Conservation (phyloP, 768 basidiomycete genomes). For the Agaricus bisporus region DNA sequence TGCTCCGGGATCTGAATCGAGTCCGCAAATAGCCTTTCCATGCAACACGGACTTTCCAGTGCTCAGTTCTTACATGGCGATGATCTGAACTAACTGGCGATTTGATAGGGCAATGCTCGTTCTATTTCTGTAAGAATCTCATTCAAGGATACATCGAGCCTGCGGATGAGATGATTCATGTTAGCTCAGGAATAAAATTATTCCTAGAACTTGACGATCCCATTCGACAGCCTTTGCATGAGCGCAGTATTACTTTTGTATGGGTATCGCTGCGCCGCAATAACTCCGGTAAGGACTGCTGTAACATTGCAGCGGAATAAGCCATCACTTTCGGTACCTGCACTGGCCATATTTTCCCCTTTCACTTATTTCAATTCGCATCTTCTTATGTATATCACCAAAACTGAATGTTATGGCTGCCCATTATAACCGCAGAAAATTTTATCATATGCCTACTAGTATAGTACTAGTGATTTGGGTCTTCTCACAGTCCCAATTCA, state of each 20-base stretch:
- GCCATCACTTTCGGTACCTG: too few relatives aligned
- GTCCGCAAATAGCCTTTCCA: conserved; percentile 66
- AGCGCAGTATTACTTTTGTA: conserved; percentile 62
- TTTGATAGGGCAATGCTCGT: conserved; percentile 48
- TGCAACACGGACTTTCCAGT: conserved; percentile 54
- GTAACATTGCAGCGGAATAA: not conserved
- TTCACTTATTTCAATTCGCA: not conserved
- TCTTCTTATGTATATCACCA: too few relatives aligned
- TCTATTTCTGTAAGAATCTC: conserved; percentile 50
- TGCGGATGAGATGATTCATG: conserved; percentile 40
- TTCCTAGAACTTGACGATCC: conserved; percentile 68
- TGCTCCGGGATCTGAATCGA: conserved; percentile 80
- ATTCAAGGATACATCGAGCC: conserved; percentile 72
- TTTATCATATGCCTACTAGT: too few relatives aligned
- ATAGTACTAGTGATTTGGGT: too few relatives aligned
- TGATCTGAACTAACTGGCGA: not conserved
- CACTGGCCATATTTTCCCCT: not conserved
- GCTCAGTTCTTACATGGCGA: not conserved
- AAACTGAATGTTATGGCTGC: too few relatives aligned
- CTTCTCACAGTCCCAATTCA: too few relatives aligned
- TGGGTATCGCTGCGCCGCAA: conserved; percentile 56
- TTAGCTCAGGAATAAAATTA: conserved; percentile 64
- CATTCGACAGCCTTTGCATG: conserved; percentile 75
- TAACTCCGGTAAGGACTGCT: conserved; percentile 35
- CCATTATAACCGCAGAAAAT: too few relatives aligned